Base-by-base conservation (phyloP, 495 filamentous ascomycete species). In the Neurospora sp. region DNA sequence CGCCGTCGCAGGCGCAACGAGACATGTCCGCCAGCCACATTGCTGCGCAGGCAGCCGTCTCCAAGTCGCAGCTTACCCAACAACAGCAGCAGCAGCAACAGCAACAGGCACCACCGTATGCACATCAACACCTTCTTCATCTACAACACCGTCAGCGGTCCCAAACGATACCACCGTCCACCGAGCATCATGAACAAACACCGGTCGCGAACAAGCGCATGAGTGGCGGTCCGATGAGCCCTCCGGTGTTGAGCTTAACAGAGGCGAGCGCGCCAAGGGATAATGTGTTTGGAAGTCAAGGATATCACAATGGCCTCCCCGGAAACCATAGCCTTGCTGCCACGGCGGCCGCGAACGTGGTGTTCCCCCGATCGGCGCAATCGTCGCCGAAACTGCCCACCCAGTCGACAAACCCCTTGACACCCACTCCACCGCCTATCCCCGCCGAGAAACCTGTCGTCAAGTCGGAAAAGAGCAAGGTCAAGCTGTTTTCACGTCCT, bases 401-500 rank as follows among this genome's bases (percentile, higher is more conserved):
- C 16, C 75, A 74, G 61, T 44, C 74, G 12, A 70, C 69, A 69
- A 74, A 75, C 20, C 48, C 77, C 20, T 76, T 75, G 59, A 79
- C 78, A 18, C 76, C 79, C 2, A 79, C 77, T 3, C 73, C 80
- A 9, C 80, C 83, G 18, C 79, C 82, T 0, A 75, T 82, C 0
- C 82, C 89, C 39, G 86, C 87, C 65, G 91, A 94, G 75, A 88
- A 88, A 73, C 92, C 91, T 42, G 82, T 82, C 31, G 27, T 65
- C 53, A 91, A 91, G 77, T 86, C 89, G 35, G 92, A 95, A 81
- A 93, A 92, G 82, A 93, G 92, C 27, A 96, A 94, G 82, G 93
- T 94, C 81, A 97, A 96, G 82, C 85, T 97, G 7, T 97, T 97
- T 79, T 94, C 92, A 3, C 91, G 94, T 73, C 93, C 93, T 5